Evolutionary conservation across 306 rosid species (phyloP).

Genomic region (Nissolia schottii): DNA sequence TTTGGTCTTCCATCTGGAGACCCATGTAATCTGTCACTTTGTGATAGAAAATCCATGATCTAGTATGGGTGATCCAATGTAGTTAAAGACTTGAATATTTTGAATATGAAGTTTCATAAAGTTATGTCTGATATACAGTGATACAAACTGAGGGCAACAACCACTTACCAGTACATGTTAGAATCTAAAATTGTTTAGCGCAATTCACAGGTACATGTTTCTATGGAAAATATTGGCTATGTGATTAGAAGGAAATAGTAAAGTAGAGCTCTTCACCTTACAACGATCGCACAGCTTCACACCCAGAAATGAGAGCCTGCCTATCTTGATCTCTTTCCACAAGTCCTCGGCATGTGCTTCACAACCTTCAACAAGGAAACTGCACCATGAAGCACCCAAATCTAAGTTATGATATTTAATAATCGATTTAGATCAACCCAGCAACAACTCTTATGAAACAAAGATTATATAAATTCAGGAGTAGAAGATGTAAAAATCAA

Average conservation of each 20-base stretch:
- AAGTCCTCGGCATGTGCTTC: constrained; percentile 83
- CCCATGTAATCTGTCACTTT: not conserved
- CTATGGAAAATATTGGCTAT: constrained; percentile 5
- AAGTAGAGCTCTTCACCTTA: constrained; percentile 51
- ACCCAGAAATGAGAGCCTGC: constrained; percentile 58
- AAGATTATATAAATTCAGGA: not conserved
- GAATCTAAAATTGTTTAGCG: constrained; percentile 8
- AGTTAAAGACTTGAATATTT: not conserved
- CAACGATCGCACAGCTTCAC: constrained; percentile 83
- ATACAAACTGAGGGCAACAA: not conserved
- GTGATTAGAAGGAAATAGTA: not conserved
- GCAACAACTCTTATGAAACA: not conserved
- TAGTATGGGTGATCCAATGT: not conserved
- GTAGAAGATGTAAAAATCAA: not conserved
- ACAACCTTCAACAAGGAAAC: constrained; percentile 74
- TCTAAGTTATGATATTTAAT: not conserved
- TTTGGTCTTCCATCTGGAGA: not conserved
- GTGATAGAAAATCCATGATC: not conserved
- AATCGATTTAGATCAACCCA: not conserved
- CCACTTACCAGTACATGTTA: not conserved
- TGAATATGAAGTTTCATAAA: not conserved
- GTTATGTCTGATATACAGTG: not conserved
- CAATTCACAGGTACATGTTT: not conserved
- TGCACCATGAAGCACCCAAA: constrained; percentile 25
- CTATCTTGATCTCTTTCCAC: constrained; percentile 70